Evolutionary conservation across 352 stramenopile genomes (phyloP), one percentile per base, ranked within the genome.

Genomic region (Phytophthora hybrid): DNA sequence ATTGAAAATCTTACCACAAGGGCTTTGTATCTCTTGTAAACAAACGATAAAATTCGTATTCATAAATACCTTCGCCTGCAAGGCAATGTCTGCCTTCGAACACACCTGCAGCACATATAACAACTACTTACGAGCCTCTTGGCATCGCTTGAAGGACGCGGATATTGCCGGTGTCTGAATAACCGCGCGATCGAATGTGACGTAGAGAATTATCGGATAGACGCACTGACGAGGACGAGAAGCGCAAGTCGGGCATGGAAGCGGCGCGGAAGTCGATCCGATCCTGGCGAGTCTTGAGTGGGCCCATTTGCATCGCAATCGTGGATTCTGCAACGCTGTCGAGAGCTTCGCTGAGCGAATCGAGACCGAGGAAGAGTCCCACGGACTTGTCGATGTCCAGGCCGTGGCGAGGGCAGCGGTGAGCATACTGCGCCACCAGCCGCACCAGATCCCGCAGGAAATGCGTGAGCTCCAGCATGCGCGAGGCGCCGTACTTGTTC

Each of bases 371-470:
- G 60, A 92, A 92, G 29, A 91, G 61, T 1, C 78, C 83, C 26
- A 92, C 82, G 9, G 83, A 90, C 67, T 89, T 89, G 79, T 92
- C 83, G 19, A 92, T 79, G 39, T 92, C 85, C 4, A 77, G 69
- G 8, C 84, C 81, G 57, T 93, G 66, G n/a, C 73, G 74, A 3
- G 39, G 26, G 66, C 85, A 93, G 32, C 78, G 49, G n/a, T 78
- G 83, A 5, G 79, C 78, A 23, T 81, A 71, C 37, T 70, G 63
- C 6, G 77, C 63, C 7, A 88, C 85, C 6, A 91, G 49, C 4
- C 71, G 55, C 32, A 93, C 73, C 13, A 93, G 78, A 44, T 91
- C 85, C 1, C 73, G 77, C 41, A 93, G 65, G 53, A 93, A 93
- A 53, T 90, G 76, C 16, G 83, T 90, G 56, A 93, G 85, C 71